Evolutionary conservation across 2,329 filamentous ascomycete genomes (phyloP).

Genomic region (Epichloe amarillans): DNA sequence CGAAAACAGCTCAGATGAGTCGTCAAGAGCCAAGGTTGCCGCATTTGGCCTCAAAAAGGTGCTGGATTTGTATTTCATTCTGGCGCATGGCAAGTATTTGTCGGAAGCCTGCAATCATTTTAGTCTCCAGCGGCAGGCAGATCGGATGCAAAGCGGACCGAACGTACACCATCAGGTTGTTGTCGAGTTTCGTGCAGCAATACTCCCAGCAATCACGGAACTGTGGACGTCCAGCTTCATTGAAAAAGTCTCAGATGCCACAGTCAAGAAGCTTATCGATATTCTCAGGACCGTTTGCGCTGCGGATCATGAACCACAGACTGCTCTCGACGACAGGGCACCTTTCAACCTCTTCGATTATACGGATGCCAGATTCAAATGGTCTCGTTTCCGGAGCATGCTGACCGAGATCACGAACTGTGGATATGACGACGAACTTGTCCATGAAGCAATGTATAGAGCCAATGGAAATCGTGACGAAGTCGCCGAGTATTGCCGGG

Average conservation of each 20-base stretch:
- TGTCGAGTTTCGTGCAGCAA: slow-evolving; percentile 69
- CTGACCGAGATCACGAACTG: slow-evolving; percentile 21
- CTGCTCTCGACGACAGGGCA: slow-evolving; percentile 37
- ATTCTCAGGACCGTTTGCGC: slow-evolving; percentile 68
- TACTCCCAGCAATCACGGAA: slow-evolving; percentile 61
- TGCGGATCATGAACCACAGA: slow-evolving; percentile 60
- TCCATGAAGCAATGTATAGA: slow-evolving; percentile 68
- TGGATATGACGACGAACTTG: slow-evolving; percentile 43
- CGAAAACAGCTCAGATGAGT: slow-evolving; percentile 32
- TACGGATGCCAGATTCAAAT: slow-evolving; percentile 31
- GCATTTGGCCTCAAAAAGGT: slow-evolving; percentile 63
- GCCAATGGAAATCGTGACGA: slow-evolving; percentile 51
- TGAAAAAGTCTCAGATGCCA: slow-evolving; percentile 64
- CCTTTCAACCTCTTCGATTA: slow-evolving; percentile 30
- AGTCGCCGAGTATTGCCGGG: slow-evolving; percentile 63
- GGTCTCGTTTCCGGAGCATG: slow-evolving; percentile 21
- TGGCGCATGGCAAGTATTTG: slow-evolving; percentile 67
- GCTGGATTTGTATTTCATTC: slow-evolving; percentile 61
- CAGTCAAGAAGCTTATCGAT: slow-evolving; percentile 68
- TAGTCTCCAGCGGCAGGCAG: slow-evolving; percentile 28
- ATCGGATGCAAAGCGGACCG: slow-evolving; percentile 27
- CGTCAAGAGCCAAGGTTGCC: slow-evolving; percentile 34
- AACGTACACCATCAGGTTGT: slow-evolving; percentile 58
- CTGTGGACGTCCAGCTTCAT: slow-evolving; percentile 80
- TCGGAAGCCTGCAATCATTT: slow-evolving; percentile 57